Evolutionary conservation across 768 basidiomycete species (phyloP).

Genomic region (Kwoniella dejecticola): DNA sequence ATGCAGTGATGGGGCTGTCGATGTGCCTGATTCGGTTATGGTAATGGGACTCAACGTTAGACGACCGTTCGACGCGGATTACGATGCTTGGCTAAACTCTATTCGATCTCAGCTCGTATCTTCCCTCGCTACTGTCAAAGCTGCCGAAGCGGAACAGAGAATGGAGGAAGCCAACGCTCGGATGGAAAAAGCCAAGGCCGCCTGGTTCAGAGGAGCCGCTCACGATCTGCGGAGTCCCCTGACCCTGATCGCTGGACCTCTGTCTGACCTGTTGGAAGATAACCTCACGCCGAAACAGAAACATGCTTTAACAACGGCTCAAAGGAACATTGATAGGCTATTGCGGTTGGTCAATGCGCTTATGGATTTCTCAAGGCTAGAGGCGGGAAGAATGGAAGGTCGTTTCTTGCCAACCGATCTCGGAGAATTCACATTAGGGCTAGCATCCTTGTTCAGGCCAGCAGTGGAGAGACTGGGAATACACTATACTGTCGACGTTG

Average conservation of each 20-base stretch:
- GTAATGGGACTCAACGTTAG: constrained; percentile 51
- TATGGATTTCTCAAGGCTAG: constrained; percentile 58
- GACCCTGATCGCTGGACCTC: constrained; percentile 46
- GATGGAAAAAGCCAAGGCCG: constrained; percentile 48
- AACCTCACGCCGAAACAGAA: constrained; percentile 23
- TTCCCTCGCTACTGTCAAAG: constrained; percentile 33
- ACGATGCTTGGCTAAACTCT: constrained; percentile 45
- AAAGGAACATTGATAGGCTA: constrained; percentile 55
- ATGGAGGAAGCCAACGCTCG: constrained; percentile 26
- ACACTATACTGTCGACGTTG: constrained; percentile 24
- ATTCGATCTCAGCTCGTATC: constrained; percentile 43
- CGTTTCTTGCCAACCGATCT: constrained; percentile 52
- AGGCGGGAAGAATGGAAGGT: constrained; percentile 52
- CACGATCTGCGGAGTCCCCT: constrained; percentile 51
- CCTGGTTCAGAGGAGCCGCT: constrained; percentile 51
- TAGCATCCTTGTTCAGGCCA: constrained; percentile 55
- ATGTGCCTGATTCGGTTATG: constrained; percentile 44
- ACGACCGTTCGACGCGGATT: constrained; percentile 45
- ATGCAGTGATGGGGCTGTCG: constrained; percentile 40
- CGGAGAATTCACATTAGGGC: constrained; percentile 49
- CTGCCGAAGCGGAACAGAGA: constrained; percentile 33
- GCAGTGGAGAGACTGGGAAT: constrained; percentile 53
- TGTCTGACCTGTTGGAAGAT: constrained; percentile 43
- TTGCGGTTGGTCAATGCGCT: constrained; percentile 56
- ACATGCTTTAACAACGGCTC: constrained; percentile 28